phyloP scores from a whole-genome alignment of 176 grass and related monocot genomes.

The Thinopyrum elongatum region DNA sequence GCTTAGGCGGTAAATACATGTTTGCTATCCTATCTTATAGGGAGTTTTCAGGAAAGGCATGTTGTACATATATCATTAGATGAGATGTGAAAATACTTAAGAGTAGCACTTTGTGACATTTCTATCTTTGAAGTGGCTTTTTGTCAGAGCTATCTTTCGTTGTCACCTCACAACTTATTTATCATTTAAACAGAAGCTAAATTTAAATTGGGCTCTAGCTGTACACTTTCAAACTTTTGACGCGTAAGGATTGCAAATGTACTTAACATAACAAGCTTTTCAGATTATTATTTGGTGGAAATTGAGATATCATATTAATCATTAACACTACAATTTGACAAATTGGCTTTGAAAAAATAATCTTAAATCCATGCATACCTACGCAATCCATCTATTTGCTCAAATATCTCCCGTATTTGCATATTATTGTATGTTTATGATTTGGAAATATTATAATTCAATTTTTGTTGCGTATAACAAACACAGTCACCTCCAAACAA shows the following conservation, averaged over 20 bases:
- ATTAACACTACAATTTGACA: background rate
- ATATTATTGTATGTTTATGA: background rate
- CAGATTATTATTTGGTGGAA: background rate
- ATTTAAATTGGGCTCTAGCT: background rate
- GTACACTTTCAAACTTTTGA: background rate
- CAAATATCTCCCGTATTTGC: background rate
- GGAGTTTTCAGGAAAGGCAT: background rate
- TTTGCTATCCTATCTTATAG: background rate
- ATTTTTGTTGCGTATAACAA: background rate
- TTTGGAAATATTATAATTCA: background rate
- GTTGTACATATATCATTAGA: too few species aligned
- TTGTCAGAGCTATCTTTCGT: background rate
- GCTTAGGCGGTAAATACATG: background rate
- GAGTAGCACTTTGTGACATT: background rate
- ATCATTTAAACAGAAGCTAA: background rate
- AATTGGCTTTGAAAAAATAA: background rate
- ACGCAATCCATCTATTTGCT: background rate
- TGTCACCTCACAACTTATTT: background rate
- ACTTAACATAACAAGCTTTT: background rate
- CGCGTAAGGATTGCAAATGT: background rate
- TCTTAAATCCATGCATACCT: background rate
- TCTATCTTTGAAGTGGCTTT: background rate
- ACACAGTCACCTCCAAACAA: background rate
- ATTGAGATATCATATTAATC: background rate
- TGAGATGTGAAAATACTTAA: too few species aligned